A percentile compares a stretch with the other conserved stretches of the same genome.
These are phyloP conservation scores for Stephania japonica DNA, from an alignment of 164 flowering plant species.

Conservation along the genomic window DNA sequence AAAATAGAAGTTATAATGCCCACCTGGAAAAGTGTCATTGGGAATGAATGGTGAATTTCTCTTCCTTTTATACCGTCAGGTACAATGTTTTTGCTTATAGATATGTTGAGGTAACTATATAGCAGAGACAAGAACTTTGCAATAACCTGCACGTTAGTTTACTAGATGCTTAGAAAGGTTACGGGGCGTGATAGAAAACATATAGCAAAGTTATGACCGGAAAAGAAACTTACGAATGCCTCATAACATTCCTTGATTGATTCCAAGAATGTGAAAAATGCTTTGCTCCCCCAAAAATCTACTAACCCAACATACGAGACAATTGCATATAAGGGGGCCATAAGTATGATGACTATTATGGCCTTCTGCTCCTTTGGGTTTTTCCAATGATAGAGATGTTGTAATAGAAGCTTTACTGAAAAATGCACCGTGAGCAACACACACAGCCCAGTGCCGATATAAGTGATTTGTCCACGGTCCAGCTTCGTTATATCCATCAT, in stretches of 20 bases:
- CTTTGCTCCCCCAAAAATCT: conserved; percentile 74
- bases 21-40: conserved; percentile 94
- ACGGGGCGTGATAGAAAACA: background rate
- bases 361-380: conserved; percentile 97
- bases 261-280: conserved; percentile 73
- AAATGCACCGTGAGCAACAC: conserved; percentile 64
- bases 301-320: conserved; percentile 71
- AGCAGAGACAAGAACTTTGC: conserved; percentile 90
- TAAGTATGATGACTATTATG: conserved; percentile 70
- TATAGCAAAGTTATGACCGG: background rate
- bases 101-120: conserved; percentile 86
- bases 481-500: conserved; percentile 40
- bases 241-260: conserved; percentile 85
- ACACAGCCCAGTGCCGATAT: conserved; percentile 49
- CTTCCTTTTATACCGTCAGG: conserved; percentile 95
- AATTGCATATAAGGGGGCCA: conserved; percentile 84
- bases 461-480: conserved; percentile 48
- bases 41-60: conserved; percentile 87
- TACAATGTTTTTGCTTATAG: conserved; percentile 69
- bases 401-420: conserved; percentile 69
- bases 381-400: conserved; percentile 90
- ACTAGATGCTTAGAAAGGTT: background rate
- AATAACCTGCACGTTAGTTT: conserved; percentile 55
- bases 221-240: conserved; percentile 53
- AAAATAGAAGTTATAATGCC: background rate